Evolutionary conservation across 2,329 filamentous ascomycete genomes (phyloP), one percentile per base, ranked within the genome.

Genomic region (Fusarium abutilonis): DNA sequence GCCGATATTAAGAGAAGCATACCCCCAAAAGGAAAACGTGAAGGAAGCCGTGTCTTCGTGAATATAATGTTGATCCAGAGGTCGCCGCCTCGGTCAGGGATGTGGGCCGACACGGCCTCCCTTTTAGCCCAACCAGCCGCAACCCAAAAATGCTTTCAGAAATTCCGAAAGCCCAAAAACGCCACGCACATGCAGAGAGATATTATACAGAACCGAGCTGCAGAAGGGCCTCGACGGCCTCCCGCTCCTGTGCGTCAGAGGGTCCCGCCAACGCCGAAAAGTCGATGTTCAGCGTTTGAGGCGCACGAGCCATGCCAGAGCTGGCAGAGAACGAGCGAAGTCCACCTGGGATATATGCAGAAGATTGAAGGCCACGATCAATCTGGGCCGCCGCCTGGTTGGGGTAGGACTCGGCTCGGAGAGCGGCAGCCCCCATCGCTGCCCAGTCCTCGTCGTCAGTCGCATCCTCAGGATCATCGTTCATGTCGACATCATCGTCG

Each of bases 371-470:
- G 75, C 81, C 74, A 67, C 76, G 71, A 79, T 79, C 72, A 76
- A 87, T 79, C 78, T 85, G 76, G 82, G 88, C 78, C 52, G 82
- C 78, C 8, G 75, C 79, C 68, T 80, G 83, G 69, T 77, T 83
- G 51, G 83, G 82, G 70, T 88, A 88, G 7, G 86, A 89, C 44
- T 83, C 83, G 56, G 86, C 85, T 64, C 93, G 88, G 67, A 97
- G 84, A 65, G 92, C 91, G 51, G 90, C 92, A 28, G 93, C 92
- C 51, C 93, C 94, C 61, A 97, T 90, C 48, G 90, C 87, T 42
- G 91, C 92, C 93, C 94, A 97, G 77, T 98, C 93, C 77, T 98
- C 94, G 73, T 97, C 92, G 73, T 98, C 95, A 21, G 95, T 98
- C 57, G 91, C 85, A 72, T 97, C 92, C 66, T 90, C 89, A 59